These are phyloP conservation scores for Emergomyces orientalis DNA, from an alignment of 2,329 filamentous ascomycete genomes.

Conservation along the genomic window DNA sequence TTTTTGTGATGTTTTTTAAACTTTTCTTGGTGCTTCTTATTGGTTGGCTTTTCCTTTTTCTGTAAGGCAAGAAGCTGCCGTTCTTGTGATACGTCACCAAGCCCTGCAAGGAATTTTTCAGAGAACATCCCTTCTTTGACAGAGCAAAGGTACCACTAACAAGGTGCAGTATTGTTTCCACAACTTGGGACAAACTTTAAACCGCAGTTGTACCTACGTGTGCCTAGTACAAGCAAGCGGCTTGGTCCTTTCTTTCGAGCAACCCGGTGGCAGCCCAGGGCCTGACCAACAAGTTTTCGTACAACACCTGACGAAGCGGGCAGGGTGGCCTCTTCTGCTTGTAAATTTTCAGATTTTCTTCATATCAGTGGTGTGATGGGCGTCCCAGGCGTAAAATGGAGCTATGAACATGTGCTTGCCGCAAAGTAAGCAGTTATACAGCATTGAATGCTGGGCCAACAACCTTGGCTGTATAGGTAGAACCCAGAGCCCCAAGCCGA, in stretches of 20 bases:
- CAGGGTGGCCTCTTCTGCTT: neutral
- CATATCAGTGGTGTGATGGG: neutral
- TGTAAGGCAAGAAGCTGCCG: conserved; percentile 2
- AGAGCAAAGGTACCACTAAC: neutral
- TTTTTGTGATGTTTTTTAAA: neutral
- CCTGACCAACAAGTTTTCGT: neutral
- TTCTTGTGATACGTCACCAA: conserved; percentile 7
- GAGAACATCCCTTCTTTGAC: conserved; percentile 1
- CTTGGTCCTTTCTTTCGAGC: neutral
- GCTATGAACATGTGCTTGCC: neutral
- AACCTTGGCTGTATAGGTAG: neutral
- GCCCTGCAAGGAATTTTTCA: neutral
- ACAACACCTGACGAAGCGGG: neutral
- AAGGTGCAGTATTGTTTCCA: neutral
- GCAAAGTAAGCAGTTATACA: neutral
- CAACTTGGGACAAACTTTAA: conserved; percentile 6
- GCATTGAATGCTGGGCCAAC: neutral
- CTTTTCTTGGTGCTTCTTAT: neutral
- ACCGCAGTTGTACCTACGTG: conserved; percentile 1
- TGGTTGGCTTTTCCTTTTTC: neutral
- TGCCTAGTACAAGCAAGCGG: neutral
- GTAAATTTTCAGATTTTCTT: neutral
- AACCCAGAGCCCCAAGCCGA: too few relatives aligned
- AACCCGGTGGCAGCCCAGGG: neutral
- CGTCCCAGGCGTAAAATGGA: neutral